Evolutionary conservation across 345 rosid genomes (phyloP).

Genomic region (Geranium brycei): DNA sequence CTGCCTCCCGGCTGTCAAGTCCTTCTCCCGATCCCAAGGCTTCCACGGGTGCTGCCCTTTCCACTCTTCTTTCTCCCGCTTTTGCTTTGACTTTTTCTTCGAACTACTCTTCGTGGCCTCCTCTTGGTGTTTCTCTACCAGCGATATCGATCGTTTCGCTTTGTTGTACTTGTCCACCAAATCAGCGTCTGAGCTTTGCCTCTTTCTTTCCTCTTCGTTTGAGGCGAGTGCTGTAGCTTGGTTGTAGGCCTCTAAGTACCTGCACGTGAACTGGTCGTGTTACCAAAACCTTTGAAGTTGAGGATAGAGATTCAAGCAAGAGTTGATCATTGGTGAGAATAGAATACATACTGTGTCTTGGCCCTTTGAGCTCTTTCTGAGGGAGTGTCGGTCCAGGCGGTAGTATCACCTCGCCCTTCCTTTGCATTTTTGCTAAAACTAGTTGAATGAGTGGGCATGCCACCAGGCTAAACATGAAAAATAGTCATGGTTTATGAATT

Average conservation of each 20-base stretch:
- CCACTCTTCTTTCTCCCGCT: conserved; percentile 69
- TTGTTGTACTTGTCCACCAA: conserved; percentile 86
- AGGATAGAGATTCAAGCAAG: not conserved
- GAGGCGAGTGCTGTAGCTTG: conserved; percentile 71
- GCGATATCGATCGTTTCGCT: conserved; percentile 62
- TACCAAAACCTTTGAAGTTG: not conserved
- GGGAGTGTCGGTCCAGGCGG: conserved; percentile 81
- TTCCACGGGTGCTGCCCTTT: conserved; percentile 84
- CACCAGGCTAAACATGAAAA: conserved; percentile 42
- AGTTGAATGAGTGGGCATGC: conserved; percentile 61
- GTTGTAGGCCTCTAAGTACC: conserved; percentile 79
- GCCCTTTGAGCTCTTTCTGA: conserved; percentile 77
- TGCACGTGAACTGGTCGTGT: conserved; percentile 14
- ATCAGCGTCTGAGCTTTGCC: conserved; percentile 43
- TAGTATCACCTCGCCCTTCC: conserved; percentile 90
- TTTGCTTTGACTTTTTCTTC: conserved; percentile 45
- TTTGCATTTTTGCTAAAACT: conserved; percentile 47
- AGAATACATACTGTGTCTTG: conserved; percentile 45
- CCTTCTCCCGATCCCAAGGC: conserved; percentile 96
- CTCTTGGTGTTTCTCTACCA: conserved; percentile 71
- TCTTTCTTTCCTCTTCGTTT: conserved; percentile 46
- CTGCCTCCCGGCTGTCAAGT: conserved; percentile 63
- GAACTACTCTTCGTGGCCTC: conserved; percentile 26
- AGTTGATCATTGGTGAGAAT: not conserved
- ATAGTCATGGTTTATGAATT: conserved; percentile 2